A percentile compares a stretch with the other conserved stretches of the same genome.
Conservation (phyloP, 176 grass and related monocot species). For the Hordeum vulgare region DNA sequence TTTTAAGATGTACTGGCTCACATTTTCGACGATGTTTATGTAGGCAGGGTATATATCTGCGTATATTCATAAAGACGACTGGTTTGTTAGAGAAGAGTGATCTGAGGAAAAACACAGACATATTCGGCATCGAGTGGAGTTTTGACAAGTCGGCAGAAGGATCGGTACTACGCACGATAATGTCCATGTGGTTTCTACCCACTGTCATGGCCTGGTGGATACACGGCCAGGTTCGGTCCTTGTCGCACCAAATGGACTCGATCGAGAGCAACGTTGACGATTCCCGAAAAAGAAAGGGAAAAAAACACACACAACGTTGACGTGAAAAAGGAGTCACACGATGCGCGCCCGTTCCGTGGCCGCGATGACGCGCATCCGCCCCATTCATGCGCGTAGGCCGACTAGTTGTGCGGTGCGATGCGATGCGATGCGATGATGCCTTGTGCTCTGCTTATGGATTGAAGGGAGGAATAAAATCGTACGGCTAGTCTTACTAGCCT, state of each 20-base stretch:
- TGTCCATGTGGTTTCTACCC: background rate
- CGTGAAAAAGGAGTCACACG: background rate
- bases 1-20: too few species aligned
- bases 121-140: background rate
- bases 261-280: conserved; percentile 8
- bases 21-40: too few species aligned
- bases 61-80: background rate
- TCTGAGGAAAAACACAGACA: background rate
- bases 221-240: background rate
- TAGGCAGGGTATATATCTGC: too few species aligned
- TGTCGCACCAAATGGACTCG: background rate
- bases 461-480: background rate
- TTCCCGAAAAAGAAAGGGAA: too few species aligned
- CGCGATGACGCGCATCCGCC: background rate
- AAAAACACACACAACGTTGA: background rate
- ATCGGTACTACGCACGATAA: too few species aligned
- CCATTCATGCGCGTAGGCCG: background rate
- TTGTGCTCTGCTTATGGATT: background rate
- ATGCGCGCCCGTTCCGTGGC: background rate
- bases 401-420: background rate
- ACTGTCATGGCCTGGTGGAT: background rate
- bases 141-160: background rate
- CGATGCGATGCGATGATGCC: background rate
- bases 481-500: background rate
- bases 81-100: too few species aligned